Percentiles rank a stretch among this genome's conserved stretches.
These are phyloP conservation scores for Colletotrichum lini DNA, from an alignment of 2,329 filamentous ascomycete species.

Conservation along the genomic window DNA sequence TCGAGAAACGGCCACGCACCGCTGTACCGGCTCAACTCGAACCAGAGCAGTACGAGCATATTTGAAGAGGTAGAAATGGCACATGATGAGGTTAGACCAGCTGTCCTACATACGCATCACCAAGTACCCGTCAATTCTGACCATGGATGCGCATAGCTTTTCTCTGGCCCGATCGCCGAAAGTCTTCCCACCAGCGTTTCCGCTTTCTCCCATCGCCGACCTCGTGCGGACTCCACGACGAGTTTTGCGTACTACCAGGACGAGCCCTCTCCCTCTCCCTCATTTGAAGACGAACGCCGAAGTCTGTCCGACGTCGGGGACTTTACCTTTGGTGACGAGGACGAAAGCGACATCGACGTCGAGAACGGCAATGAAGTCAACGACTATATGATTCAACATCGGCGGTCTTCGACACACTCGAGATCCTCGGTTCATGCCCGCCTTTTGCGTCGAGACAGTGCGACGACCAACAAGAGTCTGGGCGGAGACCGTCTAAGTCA, in stretches of 20 bases:
- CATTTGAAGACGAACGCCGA: slow-evolving; percentile 48
- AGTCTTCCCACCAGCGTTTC: slow-evolving; percentile 95
- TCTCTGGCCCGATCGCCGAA: slow-evolving; percentile 93
- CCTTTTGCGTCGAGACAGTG: slow-evolving; percentile 80
- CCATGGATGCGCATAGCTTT: slow-evolving; percentile 67
- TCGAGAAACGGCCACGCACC: slow-evolving; percentile 42
- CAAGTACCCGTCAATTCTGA: slow-evolving; percentile 5
- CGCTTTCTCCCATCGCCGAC: slow-evolving; percentile 89
- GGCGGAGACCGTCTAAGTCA: slow-evolving; percentile 79
- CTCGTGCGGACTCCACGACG: slow-evolving; percentile 84
- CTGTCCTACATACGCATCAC: neutral
- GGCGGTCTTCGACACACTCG: slow-evolving; percentile 75
- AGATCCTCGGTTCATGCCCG: slow-evolving; percentile 71
- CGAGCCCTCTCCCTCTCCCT: slow-evolving; percentile 39
- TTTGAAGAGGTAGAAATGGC: slow-evolving; percentile 99
- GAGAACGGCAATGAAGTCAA: slow-evolving; percentile 58
- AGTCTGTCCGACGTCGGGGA: slow-evolving; percentile 58
- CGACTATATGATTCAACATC: slow-evolving; percentile 67
- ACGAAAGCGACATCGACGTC: slow-evolving; percentile 55
- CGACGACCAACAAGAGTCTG: slow-evolving; percentile 76
- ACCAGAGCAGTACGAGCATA: slow-evolving; percentile 83
- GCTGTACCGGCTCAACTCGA: slow-evolving; percentile 77
- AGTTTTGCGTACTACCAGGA: slow-evolving; percentile 93
- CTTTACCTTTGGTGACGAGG: slow-evolving; percentile 55
- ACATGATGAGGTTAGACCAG: slow-evolving; percentile 82